phyloP scores from a whole-genome alignment of 164 flowering plant species.

The Piper betle region DNA sequence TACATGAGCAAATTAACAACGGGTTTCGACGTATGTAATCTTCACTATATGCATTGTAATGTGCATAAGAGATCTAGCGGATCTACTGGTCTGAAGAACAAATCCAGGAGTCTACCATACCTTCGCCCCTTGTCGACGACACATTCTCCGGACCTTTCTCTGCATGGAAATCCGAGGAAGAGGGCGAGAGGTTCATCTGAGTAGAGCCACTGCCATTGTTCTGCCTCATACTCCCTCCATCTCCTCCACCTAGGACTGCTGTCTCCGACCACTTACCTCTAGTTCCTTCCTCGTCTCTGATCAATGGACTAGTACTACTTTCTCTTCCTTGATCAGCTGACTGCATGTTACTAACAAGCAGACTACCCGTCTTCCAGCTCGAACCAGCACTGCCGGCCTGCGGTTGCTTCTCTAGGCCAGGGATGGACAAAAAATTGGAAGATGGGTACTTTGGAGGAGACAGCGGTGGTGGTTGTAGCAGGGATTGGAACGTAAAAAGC shows the following conservation, averaged over 20 bases:
- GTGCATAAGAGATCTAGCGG: no score
- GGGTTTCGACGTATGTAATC: no score
- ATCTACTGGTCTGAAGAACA: slow-evolving; percentile 31
- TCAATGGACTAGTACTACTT: neutral
- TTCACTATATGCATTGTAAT: no score
- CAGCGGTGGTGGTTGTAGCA: slow-evolving; percentile 6
- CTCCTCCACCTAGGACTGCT: slow-evolving; percentile 6
- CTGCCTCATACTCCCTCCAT: slow-evolving; percentile 13
- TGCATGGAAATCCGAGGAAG: slow-evolving; percentile 21
- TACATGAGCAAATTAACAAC: neutral
- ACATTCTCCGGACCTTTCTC: slow-evolving; percentile 34
- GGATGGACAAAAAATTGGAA: slow-evolving; percentile 9
- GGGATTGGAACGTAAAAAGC: slow-evolving; percentile 30
- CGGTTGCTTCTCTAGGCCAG: slow-evolving; percentile 8
- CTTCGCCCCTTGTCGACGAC: slow-evolving; percentile 30
- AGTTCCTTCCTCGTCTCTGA: slow-evolving; percentile 3
- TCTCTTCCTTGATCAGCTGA: slow-evolving; percentile 9
- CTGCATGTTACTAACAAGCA: slow-evolving; percentile 10
- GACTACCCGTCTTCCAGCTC: slow-evolving; percentile 7
- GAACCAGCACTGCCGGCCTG: slow-evolving; percentile 5
- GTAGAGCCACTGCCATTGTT: slow-evolving; percentile 11
- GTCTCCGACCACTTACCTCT: slow-evolving; percentile 8
- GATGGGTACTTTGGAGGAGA: slow-evolving; percentile 3
- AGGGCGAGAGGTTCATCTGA: slow-evolving; percentile 14
- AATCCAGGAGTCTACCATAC: slow-evolving; percentile 52